phyloP scores from a whole-genome alignment of 139 green algal species.

The Ettlia oleoabundans region DNA sequence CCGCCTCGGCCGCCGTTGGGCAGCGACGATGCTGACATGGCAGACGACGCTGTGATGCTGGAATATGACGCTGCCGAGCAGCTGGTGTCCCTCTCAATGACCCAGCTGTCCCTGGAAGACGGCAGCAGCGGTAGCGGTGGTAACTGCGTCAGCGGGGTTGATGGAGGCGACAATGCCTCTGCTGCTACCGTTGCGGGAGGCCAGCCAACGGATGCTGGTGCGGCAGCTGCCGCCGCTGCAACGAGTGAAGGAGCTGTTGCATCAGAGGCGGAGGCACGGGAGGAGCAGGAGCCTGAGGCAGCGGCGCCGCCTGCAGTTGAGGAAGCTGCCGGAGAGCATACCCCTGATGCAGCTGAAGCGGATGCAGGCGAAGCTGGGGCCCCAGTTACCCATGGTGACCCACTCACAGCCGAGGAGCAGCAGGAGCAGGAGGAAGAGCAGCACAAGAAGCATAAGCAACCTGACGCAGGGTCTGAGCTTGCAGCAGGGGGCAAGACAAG shows the following conservation, averaged over 20 bases:
- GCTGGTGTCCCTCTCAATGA: constrained; percentile 32
- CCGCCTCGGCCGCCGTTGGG: neutral
- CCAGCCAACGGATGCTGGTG: neutral
- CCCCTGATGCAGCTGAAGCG: neutral
- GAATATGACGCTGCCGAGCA: constrained; percentile 39
- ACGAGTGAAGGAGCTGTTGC: neutral
- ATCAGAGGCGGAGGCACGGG: neutral
- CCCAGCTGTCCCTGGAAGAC: constrained; percentile 4
- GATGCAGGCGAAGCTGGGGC: neutral
- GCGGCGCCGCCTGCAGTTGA: neutral
- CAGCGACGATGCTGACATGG: constrained; percentile 39
- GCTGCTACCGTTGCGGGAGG: neutral
- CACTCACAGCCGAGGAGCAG: too few relatives aligned
- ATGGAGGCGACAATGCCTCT: neutral
- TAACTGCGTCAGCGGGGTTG: neutral
- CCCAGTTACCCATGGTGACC: too few relatives aligned
- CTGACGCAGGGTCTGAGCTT: too few relatives aligned
- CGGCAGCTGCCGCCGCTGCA: neutral
- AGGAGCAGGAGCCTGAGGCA: neutral
- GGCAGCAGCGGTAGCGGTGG: neutral
- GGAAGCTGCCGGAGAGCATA: too few relatives aligned
- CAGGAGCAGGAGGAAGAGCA: too few relatives aligned
- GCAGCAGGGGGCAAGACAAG: too few relatives aligned
- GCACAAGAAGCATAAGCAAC: too few relatives aligned
- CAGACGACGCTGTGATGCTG: constrained; percentile 42